Percentiles rank a stretch among this genome's conserved stretches.
Evolutionary conservation across 129 eudicot genomes (phyloP).

Genomic region (Pittosporum tobira): DNA sequence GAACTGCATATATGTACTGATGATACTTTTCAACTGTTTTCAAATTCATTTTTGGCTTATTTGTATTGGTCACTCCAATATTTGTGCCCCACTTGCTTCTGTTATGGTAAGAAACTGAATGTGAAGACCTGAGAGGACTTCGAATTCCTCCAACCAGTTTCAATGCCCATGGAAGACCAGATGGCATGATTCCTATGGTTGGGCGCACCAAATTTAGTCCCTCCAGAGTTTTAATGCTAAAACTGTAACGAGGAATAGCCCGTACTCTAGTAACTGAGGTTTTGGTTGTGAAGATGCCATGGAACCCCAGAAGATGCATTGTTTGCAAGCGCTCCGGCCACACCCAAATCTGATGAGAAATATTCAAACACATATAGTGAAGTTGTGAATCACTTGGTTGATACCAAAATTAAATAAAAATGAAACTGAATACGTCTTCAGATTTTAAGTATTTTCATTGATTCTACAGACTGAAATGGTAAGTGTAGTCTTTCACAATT

Average conservation of each 20-base stretch:
- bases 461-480: too few relatives aligned
- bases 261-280: slow-evolving; percentile 80
- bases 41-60: slow-evolving; percentile 20
- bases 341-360: slow-evolving; percentile 64
- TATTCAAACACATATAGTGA: neutral
- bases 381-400: neutral
- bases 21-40: slow-evolving; percentile 29
- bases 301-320: slow-evolving; percentile 82
- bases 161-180: slow-evolving; percentile 80
- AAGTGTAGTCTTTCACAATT: too few relatives aligned
- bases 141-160: slow-evolving; percentile 24
- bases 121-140: slow-evolving; percentile 22
- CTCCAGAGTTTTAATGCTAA: slow-evolving; percentile 59
- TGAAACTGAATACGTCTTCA: too few relatives aligned
- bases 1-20: slow-evolving; percentile 50
- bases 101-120: slow-evolving; percentile 12
- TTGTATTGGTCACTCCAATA: slow-evolving; percentile 11
- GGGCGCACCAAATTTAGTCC: slow-evolving; percentile 55
- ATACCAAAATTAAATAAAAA: too few relatives aligned
- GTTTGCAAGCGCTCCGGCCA: slow-evolving; percentile 93
- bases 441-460: too few relatives aligned
- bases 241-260: slow-evolving; percentile 94
- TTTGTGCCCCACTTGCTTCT: slow-evolving; percentile 11
- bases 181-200: slow-evolving; percentile 91
- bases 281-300: slow-evolving; percentile 67